Base-by-base conservation (phyloP, 192 early-diverging fungal genomes). In the Gaertneriomyces semiglobifer region DNA sequence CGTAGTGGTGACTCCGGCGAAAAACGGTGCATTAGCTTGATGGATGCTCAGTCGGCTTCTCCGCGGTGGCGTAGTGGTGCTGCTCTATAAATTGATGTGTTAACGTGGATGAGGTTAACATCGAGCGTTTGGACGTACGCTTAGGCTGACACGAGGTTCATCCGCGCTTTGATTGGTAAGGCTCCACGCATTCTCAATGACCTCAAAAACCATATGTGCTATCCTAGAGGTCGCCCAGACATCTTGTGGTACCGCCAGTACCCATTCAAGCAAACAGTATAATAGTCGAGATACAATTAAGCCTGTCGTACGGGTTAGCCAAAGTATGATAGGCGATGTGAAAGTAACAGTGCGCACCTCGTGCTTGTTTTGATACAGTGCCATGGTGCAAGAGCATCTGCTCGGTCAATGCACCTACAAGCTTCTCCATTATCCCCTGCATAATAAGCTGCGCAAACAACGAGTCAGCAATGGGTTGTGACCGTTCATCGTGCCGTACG, bases 211-310 rank as follows among this genome's bases (percentile, higher is more conserved):
- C 10, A 87, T 65, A 38, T 75, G 77, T 11, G 84, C 79, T 8
- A 89, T 75, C 33, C 90, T 86, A 2, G 85, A 84, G 33, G 79
- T 79, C 3, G 80, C 77, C 61, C 92, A 76, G 5, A 89, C 59
- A 19, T 79, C 79, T 10, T 81, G 65, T 6, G 88, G 82, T 19
- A 85, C 72, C 2, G 76, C 75, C 85, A 92, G 90, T n/a, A 92
- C 45, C 92, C 90, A 93, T 42, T 88, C 84, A 2, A 82, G 68
- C 7, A 92, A 57, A 61, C 89, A 88, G 20, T 81, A 79, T 45
- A 92, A 86, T 12, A 93, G 71, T 14, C 81, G 73, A 2, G 86
- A 78, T n/a, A 90, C 77, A 25, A 88, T 85, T 9, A 72, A 58
- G 5, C 79, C 86, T 75, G 67, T 44, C 16, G n/a, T 41, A 59